Base-by-base conservation (phyloP, 495 filamentous ascomycete species). In the Annulohypoxylon stygium region DNA sequence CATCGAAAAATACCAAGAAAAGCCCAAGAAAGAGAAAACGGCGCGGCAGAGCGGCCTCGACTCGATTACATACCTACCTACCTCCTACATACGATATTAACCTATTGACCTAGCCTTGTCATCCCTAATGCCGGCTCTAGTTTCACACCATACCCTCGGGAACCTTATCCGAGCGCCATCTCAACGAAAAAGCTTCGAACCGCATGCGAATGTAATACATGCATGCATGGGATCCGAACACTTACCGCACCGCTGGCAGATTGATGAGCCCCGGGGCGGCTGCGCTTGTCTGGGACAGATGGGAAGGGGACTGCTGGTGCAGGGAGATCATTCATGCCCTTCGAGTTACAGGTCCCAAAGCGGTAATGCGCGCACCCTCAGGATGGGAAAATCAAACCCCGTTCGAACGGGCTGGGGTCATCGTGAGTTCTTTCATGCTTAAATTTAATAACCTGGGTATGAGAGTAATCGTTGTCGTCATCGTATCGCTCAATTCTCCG, bases 271-370 rank as follows among this genome's bases (percentile, higher is more conserved):
- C 36, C 47, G 39, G 66, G 39, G 39, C 14, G 11, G 36, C 8
- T 39, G 36, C 62, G 36, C 36, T 14, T 62, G 61, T 61, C 33
- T 60, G 61, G 68, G 45, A 34, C 50, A 34, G 59, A 58, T 50
- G 59, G 67, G 45, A 12, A 45, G 54, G 30, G 45, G 20, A 36
- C 45, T 14, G 50, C n/a, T 62, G 41, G 67, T 50, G 26, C 12
- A 41, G 47, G 70, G 12, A 48, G 70, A 73, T 73, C 65, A 73
- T 73, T 73, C 70, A 73, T 73, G 70, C 70, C 45, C 18, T 36
- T 18, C 33, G 58, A n/a, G 53, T 69, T 73, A 47, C 65, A 39
- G 59, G 51, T 62, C 41, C 36, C 39, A 57, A 57, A 14, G 33
- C 16, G 16, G 59, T 3, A 9, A 67, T 61, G 47, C 48, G 18